Base-by-base conservation (phyloP, 306 rosid species). In the Bauhinia variegata region DNA sequence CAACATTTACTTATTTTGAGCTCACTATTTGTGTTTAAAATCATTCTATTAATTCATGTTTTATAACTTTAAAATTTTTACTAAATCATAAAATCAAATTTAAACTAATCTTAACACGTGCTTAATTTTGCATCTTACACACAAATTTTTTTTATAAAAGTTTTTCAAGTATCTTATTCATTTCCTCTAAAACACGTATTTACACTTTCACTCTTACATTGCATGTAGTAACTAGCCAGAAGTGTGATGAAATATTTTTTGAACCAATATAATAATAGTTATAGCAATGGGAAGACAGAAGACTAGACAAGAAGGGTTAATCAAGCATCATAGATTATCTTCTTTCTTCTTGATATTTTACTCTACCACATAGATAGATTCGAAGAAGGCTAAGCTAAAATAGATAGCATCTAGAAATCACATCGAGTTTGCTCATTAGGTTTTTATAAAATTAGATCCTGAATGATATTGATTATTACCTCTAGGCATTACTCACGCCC, bases 401-500 rank as follows among this genome's bases (percentile, higher is more conserved):
- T 34, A 14, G 28, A 58, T 16, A 32, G 10, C 10, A 58, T 58
- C 64, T 36, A 15, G 4, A 58, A 58, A 47, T 18, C 13, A 44
- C n/a, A 46, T 44, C 15, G 11, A 46, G 57, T 11, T 47, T 15
- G 37, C 41, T 8, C 41, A 5, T 0, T 36, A 5, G 0, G 2
- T 36, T 36, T 5, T 48, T 1, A 8, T 17, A 13, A 37, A 57
- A 57, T 57, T 10, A 36, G 41, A 34, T 36, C 16, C 11, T 36
- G 31, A 7, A n/a, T 6, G 9, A 54, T 18, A 1, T 8, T 57
- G 19, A n/a, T 28, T n/a, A 43, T 15, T 79, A 87, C 95, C 96
- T 81, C 96, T 95, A 0, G 91, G 95, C 96, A 89, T 89, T 70
- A 89, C 85, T 28, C 96, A 87, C 79, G 67, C 92, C 93, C 70